Evolutionary conservation across 768 basidiomycete species (phyloP).

Genomic region (Tephrocybe sp.): DNA sequence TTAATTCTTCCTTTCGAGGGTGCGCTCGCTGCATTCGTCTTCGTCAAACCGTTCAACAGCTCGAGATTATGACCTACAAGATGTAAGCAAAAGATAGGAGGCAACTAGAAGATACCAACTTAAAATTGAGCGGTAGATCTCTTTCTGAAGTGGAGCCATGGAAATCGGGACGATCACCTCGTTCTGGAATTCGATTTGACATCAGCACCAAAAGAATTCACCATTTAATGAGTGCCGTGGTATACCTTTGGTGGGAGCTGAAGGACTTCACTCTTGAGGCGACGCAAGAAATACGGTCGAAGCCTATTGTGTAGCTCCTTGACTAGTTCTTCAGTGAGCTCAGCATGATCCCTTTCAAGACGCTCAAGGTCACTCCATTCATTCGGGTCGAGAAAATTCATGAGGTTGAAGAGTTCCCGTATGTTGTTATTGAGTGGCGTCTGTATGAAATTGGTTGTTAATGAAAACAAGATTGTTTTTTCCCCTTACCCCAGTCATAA

Average conservation of each 20-base stretch:
- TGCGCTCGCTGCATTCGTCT: constrained; percentile 29
- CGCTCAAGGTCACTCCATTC: constrained; percentile 75
- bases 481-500: constrained; percentile 78
- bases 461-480: background rate
- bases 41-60: constrained; percentile 57
- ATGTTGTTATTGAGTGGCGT: constrained; percentile 98
- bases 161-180: constrained; percentile 91
- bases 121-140: constrained; percentile 83
- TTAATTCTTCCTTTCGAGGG: constrained; percentile 59
- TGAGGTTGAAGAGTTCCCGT: constrained; percentile 92
- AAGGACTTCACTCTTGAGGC: constrained; percentile 91
- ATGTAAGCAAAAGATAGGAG: constrained; percentile 6
- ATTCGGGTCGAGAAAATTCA: constrained; percentile 87
- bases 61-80: constrained; percentile 66
- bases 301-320: constrained; percentile 76
- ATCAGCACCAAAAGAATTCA: background rate
- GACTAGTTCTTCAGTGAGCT: constrained; percentile 76
- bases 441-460: constrained; percentile 28
- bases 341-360: constrained; percentile 72
- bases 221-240: background rate
- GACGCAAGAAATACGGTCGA: constrained; percentile 88
- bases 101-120: constrained; percentile 41
- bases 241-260: constrained; percentile 87
- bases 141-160: constrained; percentile 82
- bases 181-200: constrained; percentile 46